phyloP scores from a whole-genome alignment of 495 filamentous ascomycete genomes.

The Apiosordaria backusii region DNA sequence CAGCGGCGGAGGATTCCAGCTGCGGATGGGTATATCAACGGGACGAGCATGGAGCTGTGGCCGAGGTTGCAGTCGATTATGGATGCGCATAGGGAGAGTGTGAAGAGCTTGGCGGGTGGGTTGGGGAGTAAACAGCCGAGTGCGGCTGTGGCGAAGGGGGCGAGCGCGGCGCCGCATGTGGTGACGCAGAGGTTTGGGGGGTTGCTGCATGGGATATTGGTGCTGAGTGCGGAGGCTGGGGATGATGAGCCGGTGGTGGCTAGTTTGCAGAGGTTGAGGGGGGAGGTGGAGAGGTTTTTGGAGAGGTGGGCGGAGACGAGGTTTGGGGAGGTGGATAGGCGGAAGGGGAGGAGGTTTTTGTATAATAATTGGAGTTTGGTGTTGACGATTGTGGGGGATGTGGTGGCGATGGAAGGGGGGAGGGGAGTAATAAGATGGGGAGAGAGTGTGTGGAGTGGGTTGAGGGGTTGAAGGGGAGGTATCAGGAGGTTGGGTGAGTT shows the following conservation, averaged over 20 bases:
- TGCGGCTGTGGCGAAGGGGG: slow-evolving; percentile 55
- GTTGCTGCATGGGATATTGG: slow-evolving; percentile 77
- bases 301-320: slow-evolving; percentile 58
- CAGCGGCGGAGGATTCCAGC: slow-evolving; percentile 87
- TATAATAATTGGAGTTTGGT: slow-evolving; percentile 93
- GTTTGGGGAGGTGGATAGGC: slow-evolving; percentile 58
- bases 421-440: too few relatives aligned
- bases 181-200: slow-evolving; percentile 91
- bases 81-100: slow-evolving; percentile 85
- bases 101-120: slow-evolving; percentile 57
- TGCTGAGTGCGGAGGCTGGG: slow-evolving; percentile 77
- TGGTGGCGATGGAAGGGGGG: slow-evolving; percentile 59
- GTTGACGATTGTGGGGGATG: slow-evolving; percentile 84
- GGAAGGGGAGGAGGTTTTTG: slow-evolving; percentile 82
- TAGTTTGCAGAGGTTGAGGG: slow-evolving; percentile 69
- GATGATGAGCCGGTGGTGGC: slow-evolving; percentile 89
- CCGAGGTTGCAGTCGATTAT: slow-evolving; percentile 91
- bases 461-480: slow-evolving; percentile 53
- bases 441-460: slow-evolving; percentile 68
- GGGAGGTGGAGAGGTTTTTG: slow-evolving; percentile 75
- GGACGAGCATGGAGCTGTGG: slow-evolving; percentile 93
- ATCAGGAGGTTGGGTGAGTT: slow-evolving; percentile 38
- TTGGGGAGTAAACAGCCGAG: slow-evolving; percentile 45
- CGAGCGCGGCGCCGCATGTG: slow-evolving; percentile 83
- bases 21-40: slow-evolving; percentile 88